These are phyloP conservation scores for Hypoxylon sp. DNA, from an alignment of 2,329 filamentous ascomycete species.

Conservation along the genomic window DNA sequence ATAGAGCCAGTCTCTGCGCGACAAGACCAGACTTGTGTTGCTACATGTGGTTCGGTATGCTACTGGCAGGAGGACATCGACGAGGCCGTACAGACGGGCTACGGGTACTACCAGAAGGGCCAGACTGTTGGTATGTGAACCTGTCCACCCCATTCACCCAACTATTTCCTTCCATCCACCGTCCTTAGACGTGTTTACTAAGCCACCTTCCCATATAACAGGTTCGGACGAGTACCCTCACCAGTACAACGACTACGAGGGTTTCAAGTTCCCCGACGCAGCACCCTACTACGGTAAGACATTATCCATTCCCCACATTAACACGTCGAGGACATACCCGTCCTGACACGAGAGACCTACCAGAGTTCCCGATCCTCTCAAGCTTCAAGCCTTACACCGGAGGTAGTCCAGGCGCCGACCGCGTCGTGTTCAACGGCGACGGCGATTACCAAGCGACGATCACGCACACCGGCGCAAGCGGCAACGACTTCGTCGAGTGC, in stretches of 20 bases:
- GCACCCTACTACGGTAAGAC: slow-evolving; percentile 55
- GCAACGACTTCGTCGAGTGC: slow-evolving; percentile 73
- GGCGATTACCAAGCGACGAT: slow-evolving; percentile 69
- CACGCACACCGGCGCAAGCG: slow-evolving; percentile 74
- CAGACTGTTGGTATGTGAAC: slow-evolving; percentile 39
- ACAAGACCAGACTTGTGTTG: slow-evolving; percentile 49
- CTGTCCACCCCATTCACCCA: background rate
- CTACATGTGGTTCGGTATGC: slow-evolving; percentile 55
- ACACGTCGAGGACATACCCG: background rate
- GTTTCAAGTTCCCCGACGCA: slow-evolving; percentile 56
- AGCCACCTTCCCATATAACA: slow-evolving; percentile 14
- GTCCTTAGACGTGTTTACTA: background rate
- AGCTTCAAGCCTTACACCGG: slow-evolving; percentile 54
- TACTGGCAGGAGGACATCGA: slow-evolving; percentile 54
- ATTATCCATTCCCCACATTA: background rate
- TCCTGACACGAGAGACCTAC: background rate
- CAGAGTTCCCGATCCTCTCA: slow-evolving; percentile 57
- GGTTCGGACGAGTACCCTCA: slow-evolving; percentile 57
- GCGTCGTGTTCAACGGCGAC: slow-evolving; percentile 70
- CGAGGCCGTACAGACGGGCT: slow-evolving; percentile 53
- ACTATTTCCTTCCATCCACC: background rate
- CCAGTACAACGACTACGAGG: slow-evolving; percentile 59
- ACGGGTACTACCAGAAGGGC: slow-evolving; percentile 43
- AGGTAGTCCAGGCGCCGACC: slow-evolving; percentile 71
- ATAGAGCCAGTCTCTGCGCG: slow-evolving; percentile 33